phyloP scores from a whole-genome alignment of 208 protist species.

The Leishmania guyanensis region DNA sequence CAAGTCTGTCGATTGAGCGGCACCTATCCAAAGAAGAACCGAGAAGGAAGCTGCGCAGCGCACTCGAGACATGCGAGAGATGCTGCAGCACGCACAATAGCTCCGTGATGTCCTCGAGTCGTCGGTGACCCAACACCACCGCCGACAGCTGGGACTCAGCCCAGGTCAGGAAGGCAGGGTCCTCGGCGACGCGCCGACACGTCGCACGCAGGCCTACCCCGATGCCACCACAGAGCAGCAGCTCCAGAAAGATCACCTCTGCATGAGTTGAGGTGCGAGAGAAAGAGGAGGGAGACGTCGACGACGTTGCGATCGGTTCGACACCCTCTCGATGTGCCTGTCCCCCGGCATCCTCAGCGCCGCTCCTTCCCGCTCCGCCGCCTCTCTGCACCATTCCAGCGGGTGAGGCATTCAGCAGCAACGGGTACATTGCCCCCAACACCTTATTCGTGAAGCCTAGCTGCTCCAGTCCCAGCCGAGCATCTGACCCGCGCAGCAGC shows the following conservation, averaged over 20 bases:
- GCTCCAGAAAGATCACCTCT: constrained; percentile 21
- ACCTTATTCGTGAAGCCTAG: constrained; percentile 42
- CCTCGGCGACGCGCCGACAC: constrained; percentile 37
- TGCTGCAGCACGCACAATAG: constrained; percentile 45
- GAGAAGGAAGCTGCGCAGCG: constrained; percentile 18
- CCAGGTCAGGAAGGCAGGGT: constrained; percentile 36
- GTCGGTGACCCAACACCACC: constrained; percentile 39
- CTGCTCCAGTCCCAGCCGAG: constrained; percentile 44
- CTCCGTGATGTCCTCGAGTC: constrained; percentile 29
- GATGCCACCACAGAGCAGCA: constrained; percentile 49
- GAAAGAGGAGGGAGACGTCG: neutral
- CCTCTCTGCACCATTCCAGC: too few species aligned
- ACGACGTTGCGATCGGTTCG: neutral
- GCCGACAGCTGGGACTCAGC: constrained; percentile 27
- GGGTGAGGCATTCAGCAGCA: constrained; percentile 17
- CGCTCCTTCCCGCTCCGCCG: neutral
- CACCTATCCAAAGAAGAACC: neutral
- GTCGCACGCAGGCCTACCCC: constrained; percentile 21
- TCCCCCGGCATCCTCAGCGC: neutral
- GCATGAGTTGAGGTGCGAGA: neutral
- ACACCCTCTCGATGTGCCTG: neutral
- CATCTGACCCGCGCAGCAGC: constrained; percentile 48
- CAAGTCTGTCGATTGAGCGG: neutral
- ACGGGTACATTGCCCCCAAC: constrained; percentile 27
- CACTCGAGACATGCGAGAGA: constrained; percentile 32